phyloP scores from a whole-genome alignment of 805 yeast species.

The Candida germanica region DNA sequence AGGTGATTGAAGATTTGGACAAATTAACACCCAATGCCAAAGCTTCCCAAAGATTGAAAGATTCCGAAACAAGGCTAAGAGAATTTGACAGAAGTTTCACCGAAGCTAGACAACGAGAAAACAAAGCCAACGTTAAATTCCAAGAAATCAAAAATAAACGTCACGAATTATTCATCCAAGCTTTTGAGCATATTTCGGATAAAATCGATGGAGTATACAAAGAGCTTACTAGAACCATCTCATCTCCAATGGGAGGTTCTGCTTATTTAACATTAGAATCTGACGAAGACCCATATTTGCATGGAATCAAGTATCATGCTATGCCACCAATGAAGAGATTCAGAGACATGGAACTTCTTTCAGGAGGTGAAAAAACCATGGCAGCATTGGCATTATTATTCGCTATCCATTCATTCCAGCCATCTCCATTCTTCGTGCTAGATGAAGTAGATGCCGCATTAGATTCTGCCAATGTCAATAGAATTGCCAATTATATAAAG shows the following conservation, averaged over 20 bases:
- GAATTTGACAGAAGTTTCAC: constrained; percentile 65
- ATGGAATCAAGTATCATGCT: constrained; percentile 86
- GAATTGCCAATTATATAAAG: constrained; percentile 81
- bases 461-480: constrained; percentile 82
- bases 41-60: constrained; percentile 72
- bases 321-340: constrained; percentile 96
- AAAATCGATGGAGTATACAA: constrained; percentile 76
- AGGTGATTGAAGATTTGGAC: constrained; percentile 37
- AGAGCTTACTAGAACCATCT: constrained; percentile 72
- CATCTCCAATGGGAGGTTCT: constrained; percentile 85
- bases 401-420: constrained; percentile 86
- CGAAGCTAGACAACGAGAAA: constrained; percentile 58
- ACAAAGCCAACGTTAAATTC: constrained; percentile 52
- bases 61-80: constrained; percentile 58
- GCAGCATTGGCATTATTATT: constrained; percentile 93
- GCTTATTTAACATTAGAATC: constrained; percentile 85
- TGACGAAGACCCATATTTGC: constrained; percentile 82
- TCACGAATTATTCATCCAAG: constrained; percentile 59
- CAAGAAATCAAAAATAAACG: constrained; percentile 59
- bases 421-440: constrained; percentile 92
- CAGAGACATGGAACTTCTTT: constrained; percentile 84
- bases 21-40: constrained; percentile 74
- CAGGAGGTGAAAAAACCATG: constrained; percentile 96
- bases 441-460: constrained; percentile 99
- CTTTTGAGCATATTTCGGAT: constrained; percentile 72